Evolutionary conservation across 1,139 yeast species (phyloP).

Genomic region (Suhomyces panamericanus): DNA sequence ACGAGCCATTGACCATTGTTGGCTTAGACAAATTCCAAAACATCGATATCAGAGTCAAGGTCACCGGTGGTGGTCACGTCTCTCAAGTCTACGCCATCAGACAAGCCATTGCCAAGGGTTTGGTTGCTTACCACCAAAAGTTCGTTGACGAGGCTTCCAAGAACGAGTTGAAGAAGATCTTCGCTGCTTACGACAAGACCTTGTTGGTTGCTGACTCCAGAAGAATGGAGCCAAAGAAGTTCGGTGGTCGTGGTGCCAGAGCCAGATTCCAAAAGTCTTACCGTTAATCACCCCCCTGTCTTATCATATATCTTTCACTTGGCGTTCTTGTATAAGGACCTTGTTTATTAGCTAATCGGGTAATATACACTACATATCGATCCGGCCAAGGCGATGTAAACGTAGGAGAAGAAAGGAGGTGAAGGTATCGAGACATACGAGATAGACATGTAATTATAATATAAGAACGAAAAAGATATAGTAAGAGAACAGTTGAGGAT

Average conservation of each 20-base stretch:
- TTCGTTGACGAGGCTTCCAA: conserved; percentile 98
- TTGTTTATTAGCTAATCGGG: conserved; percentile 19
- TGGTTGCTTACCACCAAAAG: conserved; percentile 99
- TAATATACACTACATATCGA: conserved; percentile 16
- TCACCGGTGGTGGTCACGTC: conserved; percentile 99
- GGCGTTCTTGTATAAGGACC: conserved; percentile 14
- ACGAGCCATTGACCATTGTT: conserved; percentile 98
- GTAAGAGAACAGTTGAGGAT: background rate
- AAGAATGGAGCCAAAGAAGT: conserved; percentile 99
- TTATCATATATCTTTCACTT: conserved; percentile 16
- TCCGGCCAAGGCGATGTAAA: background rate
- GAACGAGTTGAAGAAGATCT: conserved; percentile 98
- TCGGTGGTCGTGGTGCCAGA: conserved; percentile 99
- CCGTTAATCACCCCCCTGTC: conserved; percentile 61
- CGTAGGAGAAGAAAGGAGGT: background rate
- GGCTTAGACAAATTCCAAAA: conserved; percentile 98
- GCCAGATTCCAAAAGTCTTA: conserved; percentile 99
- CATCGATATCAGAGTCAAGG: conserved; percentile 98
- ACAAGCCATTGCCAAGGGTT: conserved; percentile 99
- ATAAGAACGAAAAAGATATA: background rate
- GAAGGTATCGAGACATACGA: background rate
- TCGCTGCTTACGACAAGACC: conserved; percentile 98
- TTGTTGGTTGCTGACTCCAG: conserved; percentile 99
- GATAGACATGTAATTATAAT: background rate
- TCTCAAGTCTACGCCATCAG: conserved; percentile 99